Conservation (phyloP, 1,139 yeast genomes). For the Suhomyces maxii region DNA sequence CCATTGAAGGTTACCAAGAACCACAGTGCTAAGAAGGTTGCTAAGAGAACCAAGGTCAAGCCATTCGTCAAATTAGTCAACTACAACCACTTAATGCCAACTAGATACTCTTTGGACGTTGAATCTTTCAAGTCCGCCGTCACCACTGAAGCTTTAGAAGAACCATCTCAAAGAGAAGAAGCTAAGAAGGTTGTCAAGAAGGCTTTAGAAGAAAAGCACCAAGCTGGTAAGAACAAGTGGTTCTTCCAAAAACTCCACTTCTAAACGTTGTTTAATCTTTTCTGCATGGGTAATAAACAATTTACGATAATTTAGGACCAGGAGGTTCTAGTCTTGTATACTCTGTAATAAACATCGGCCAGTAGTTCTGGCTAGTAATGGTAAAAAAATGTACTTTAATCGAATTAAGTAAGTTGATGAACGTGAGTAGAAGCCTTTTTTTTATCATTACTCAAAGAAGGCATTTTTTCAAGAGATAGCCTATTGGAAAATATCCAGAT, state of each 20-base stretch:
- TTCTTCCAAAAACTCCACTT: slow-evolving; percentile 98
- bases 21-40: slow-evolving; percentile 94
- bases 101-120: slow-evolving; percentile 98
- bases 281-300: slow-evolving; percentile 41
- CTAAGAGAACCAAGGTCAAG: slow-evolving; percentile 98
- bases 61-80: slow-evolving; percentile 98
- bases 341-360: slow-evolving; percentile 10
- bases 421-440: too few relatives aligned
- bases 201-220: slow-evolving; percentile 99
- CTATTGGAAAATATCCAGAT: too few relatives aligned
- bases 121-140: slow-evolving; percentile 92
- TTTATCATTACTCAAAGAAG: too few relatives aligned
- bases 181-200: slow-evolving; percentile 99
- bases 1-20: slow-evolving; percentile 96
- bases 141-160: slow-evolving; percentile 91
- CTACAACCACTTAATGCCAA: slow-evolving; percentile 99
- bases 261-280: slow-evolving; percentile 48
- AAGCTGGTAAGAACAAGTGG: slow-evolving; percentile 99
- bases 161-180: slow-evolving; percentile 98
- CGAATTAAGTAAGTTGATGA: too few relatives aligned
- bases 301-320: slow-evolving; percentile 14
- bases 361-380: slow-evolving; percentile 3
- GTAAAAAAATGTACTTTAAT: background rate
- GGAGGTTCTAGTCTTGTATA: slow-evolving; percentile 8
- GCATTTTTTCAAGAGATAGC: too few relatives aligned